Base-by-base conservation (phyloP, 176 grass and related monocot species). In the Aegilops sharonensis region DNA sequence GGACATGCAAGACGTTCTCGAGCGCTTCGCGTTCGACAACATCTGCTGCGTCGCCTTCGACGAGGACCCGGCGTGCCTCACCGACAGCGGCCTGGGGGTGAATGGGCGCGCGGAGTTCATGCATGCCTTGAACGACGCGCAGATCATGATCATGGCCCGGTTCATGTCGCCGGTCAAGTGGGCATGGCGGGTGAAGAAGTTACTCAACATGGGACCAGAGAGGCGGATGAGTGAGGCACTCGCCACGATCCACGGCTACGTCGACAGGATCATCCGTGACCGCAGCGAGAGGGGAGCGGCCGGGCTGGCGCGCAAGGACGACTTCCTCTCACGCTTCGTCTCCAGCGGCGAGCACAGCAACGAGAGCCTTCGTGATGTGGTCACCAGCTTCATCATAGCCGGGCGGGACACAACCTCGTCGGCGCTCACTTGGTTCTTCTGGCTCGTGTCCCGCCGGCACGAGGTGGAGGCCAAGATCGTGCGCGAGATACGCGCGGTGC, bases 391-490 rank as follows among this genome's bases (percentile, higher is more conserved):
- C 88, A 57, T 97, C 68, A 18, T 91, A 4, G 92, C 92, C 14
- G 86, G 95, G 15, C 88, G 92, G 34, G 94, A 94, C 79, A 94
- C 92, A 21, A 97, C 94, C 31, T 94, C 94, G 1, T 91, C 92
- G 1, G 94, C 92, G 10, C 75, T 94, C 24, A 74, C 94, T 50
- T 94, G 94, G 92, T 97, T 97, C 90, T 92, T 97, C 82, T 97
- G 94, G 94, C 29, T 94, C 10, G 27, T 92, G 13, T 94, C 86
- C 14, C 34, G 77, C 17, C 70, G 77, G 4, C 88, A 75, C 21
- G 81, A 89, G 59, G 86, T 91, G 62, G 88, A 94, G 75, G 74
- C 67, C 34, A 85, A 39, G 45, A 97, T 91, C 60, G 29, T 92
- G 60, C 81, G 29, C 11, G 95, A 94, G 76, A 76, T 94, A 68